Conservation (phyloP, 2,329 filamentous ascomycete species). For the Emericellopsis cladophorae region DNA sequence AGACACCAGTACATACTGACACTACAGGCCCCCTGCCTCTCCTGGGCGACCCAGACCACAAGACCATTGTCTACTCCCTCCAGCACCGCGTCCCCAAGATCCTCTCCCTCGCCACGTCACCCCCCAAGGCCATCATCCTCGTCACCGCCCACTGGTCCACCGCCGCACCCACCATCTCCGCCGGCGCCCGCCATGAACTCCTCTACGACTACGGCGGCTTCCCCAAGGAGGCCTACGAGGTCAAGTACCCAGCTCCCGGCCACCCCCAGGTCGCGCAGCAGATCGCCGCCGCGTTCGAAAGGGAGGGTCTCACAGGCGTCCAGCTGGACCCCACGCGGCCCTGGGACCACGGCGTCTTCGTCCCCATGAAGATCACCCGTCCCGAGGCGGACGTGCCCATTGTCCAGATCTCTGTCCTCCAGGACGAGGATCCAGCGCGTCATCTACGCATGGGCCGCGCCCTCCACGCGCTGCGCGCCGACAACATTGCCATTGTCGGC, state of each 20-base stretch:
- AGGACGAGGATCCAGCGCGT: slow-evolving; percentile 31
- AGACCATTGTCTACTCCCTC: slow-evolving; percentile 36
- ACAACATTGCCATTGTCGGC: slow-evolving; percentile 46
- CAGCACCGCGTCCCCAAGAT: slow-evolving; percentile 39
- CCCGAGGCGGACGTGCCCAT: slow-evolving; percentile 39
- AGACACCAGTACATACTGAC: not conserved
- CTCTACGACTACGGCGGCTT: slow-evolving; percentile 49
- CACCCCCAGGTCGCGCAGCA: slow-evolving; percentile 37
- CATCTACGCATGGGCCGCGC: slow-evolving; percentile 42
- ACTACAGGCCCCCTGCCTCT: slow-evolving; percentile 40
- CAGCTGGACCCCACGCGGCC: slow-evolving; percentile 24
- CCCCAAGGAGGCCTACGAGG: slow-evolving; percentile 37
- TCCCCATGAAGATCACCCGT: slow-evolving; percentile 41
- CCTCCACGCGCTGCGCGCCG: slow-evolving; percentile 31
- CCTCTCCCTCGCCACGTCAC: slow-evolving; percentile 34
- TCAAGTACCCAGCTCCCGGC: slow-evolving; percentile 44
- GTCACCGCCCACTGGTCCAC: slow-evolving; percentile 48
- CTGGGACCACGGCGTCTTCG: slow-evolving; percentile 51
- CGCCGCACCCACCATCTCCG: slow-evolving; percentile 34
- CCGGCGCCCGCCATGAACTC: slow-evolving; percentile 29
- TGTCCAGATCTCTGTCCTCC: slow-evolving; percentile 43
- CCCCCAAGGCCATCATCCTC: slow-evolving; percentile 38
- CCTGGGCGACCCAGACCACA: slow-evolving; percentile 40
- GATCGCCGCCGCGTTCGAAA: slow-evolving; percentile 29
- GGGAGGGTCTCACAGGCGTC: slow-evolving; percentile 28